Evolutionary conservation across 139 green algal genomes (phyloP).

Genomic region (Deuterostichococcus epilithicus): DNA sequence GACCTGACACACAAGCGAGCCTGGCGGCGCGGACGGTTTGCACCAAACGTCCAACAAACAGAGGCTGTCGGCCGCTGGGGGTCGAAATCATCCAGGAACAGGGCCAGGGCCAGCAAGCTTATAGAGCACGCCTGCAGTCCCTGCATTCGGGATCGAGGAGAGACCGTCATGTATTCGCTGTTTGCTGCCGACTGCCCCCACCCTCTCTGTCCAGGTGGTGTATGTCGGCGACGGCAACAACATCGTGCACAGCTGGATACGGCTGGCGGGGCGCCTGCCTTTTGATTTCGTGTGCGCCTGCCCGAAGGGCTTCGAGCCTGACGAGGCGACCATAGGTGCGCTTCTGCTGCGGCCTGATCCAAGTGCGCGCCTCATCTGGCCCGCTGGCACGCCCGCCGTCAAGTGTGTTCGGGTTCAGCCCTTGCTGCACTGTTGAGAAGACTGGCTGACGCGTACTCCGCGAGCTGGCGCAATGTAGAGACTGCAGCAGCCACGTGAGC

Average conservation of each 20-base stretch:
- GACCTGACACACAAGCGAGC: too few relatives aligned
- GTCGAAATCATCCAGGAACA: too few relatives aligned
- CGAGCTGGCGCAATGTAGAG: too few relatives aligned
- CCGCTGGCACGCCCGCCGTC: constrained; percentile 22
- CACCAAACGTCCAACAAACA: too few relatives aligned
- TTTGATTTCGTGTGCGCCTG: constrained; percentile 95
- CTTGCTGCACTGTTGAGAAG: too few relatives aligned
- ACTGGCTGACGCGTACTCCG: too few relatives aligned
- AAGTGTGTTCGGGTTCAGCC: constrained; percentile 3
- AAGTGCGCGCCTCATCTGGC: constrained; percentile 59
- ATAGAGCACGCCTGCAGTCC: too few relatives aligned
- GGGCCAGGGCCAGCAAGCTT: too few relatives aligned
- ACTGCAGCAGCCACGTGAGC: too few relatives aligned
- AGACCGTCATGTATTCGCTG: background rate
- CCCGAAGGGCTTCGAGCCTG: constrained; percentile 89
- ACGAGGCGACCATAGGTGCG: constrained; percentile 73
- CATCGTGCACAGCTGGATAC: constrained; percentile 96
- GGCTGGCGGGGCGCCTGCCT: constrained; percentile 77
- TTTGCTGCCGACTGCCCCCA: background rate
- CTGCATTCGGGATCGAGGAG: background rate
- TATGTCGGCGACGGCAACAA: constrained; percentile 99
- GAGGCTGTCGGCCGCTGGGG: too few relatives aligned
- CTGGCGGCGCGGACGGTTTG: too few relatives aligned
- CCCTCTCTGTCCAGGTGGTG: constrained; percentile 41
- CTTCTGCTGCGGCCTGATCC: constrained; percentile 47